Evolutionary conservation across 2,329 filamentous ascomycete genomes (phyloP).

Genomic region (Monosporascus sp.): DNA sequence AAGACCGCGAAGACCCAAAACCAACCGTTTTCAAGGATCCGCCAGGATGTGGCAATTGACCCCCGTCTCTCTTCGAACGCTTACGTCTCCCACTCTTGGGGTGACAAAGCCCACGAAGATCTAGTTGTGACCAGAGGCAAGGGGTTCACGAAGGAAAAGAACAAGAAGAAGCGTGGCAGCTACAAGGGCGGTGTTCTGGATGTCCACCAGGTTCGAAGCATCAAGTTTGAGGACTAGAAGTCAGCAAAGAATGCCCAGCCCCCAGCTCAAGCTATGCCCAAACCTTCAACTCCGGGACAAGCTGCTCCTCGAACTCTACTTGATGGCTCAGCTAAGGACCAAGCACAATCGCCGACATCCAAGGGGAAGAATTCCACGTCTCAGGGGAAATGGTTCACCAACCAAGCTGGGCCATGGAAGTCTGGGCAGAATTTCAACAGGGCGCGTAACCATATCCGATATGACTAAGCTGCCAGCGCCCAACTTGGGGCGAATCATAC

Average conservation of each 20-base stretch:
- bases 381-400: background rate
- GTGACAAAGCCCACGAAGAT: constrained; percentile 80
- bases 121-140: constrained; percentile 89
- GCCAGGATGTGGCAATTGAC: constrained; percentile 63
- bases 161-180: constrained; percentile 91
- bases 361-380: background rate
- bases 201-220: constrained; percentile 71
- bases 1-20: constrained; percentile 46
- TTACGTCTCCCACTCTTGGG: constrained; percentile 82
- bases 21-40: constrained; percentile 73
- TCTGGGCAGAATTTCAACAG: background rate
- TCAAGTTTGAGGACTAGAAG: constrained; percentile 89
- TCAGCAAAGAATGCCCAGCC: constrained; percentile 3
- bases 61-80: constrained; percentile 69
- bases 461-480: background rate
- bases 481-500: background rate
- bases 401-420: too few species aligned
- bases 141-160: constrained; percentile 99
- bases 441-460: background rate
- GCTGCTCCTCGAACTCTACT: background rate
- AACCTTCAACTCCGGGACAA: background rate
- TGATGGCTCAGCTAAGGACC: background rate
- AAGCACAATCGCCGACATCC: background rate
- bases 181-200: constrained; percentile 90
- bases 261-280: background rate